Conservation (phyloP, 75 land plant genomes). For the Sequoiadendron giganteum region DNA sequence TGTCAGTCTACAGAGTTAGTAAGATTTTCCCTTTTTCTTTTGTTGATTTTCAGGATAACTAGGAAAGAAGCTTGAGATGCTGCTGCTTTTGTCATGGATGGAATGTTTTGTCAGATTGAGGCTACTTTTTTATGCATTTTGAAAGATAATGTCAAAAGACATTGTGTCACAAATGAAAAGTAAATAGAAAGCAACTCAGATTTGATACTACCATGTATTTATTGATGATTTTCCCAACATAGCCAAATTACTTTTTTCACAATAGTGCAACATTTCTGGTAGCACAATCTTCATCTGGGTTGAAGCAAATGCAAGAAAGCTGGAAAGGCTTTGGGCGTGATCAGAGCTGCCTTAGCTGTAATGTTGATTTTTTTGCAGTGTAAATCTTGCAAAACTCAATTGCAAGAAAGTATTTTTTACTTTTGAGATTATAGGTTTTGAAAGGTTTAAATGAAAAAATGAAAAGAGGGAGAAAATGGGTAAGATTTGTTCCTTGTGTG, state of each 20-base stretch:
- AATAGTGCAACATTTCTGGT: not conserved
- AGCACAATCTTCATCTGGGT: not conserved
- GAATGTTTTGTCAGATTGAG: not conserved
- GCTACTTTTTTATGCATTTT: not conserved
- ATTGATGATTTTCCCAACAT: not conserved
- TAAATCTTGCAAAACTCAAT: not conserved
- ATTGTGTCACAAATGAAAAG: not conserved
- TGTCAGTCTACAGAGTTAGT: not conserved
- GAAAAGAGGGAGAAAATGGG: not conserved
- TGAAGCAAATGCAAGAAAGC: not conserved
- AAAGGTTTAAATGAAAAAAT: not conserved
- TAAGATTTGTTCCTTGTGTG: not conserved
- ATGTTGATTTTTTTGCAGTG: not conserved
- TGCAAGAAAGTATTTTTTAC: not conserved
- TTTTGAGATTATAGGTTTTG: not conserved
- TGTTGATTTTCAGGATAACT: constrained; percentile 50
- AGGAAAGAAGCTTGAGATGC: constrained; percentile 59
- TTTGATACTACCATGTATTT: not conserved
- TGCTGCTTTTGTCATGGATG: not conserved
- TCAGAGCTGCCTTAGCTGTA: not conserved
- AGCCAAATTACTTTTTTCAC: not conserved
- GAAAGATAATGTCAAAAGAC: not conserved
- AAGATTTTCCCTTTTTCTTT: not conserved
- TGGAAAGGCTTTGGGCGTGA: not conserved
- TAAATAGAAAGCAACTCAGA: not conserved